A percentile compares a stretch with the other conserved stretches of the same genome.
Evolutionary conservation across 1,284 basidiomycete genomes (phyloP).

Genomic region (Prillingera fragicola): DNA sequence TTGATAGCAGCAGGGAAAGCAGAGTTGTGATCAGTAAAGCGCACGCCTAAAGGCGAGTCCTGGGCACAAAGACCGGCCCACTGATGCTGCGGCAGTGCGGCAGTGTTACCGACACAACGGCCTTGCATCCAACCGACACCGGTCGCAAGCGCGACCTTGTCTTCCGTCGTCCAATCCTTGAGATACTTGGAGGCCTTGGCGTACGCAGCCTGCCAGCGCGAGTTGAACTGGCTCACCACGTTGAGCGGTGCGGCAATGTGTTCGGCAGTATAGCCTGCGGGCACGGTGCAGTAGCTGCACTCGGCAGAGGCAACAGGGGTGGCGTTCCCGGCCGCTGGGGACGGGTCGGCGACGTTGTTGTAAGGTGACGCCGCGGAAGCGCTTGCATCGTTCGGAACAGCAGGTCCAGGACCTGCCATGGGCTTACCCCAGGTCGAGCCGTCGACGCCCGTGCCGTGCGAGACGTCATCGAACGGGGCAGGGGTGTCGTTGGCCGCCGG

Average conservation of each 20-base stretch:
- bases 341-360: too few relatives aligned
- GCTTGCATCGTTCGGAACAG: too few relatives aligned
- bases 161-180: slow-evolving; percentile 44
- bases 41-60: slow-evolving; percentile 54
- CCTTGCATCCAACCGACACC: slow-evolving; percentile 45
- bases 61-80: slow-evolving; percentile 64
- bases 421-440: too few relatives aligned
- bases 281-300: slow-evolving; percentile 7
- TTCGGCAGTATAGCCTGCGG: slow-evolving; percentile 16
- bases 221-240: slow-evolving; percentile 3
- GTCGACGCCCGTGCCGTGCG: too few relatives aligned
- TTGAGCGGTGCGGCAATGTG: slow-evolving; percentile 10
- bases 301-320: slow-evolving; percentile 1
- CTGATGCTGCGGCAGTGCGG: slow-evolving; percentile 56
- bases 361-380: too few relatives aligned
- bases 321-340: not conserved
- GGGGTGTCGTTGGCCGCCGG: too few relatives aligned
- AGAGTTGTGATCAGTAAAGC: slow-evolving; percentile 58
- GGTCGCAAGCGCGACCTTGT: slow-evolving; percentile 49
- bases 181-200: slow-evolving; percentile 41
- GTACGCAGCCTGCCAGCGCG: slow-evolving; percentile 25
- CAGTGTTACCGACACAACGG: slow-evolving; percentile 63
- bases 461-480: too few relatives aligned
- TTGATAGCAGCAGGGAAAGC: slow-evolving; percentile 69
- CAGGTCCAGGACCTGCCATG: too few relatives aligned